Percentiles rank a stretch among this genome's conserved stretches.
Conservation (phyloP, 2,329 filamentous ascomycete species). For the Ambrosiella cleistominuta region DNA sequence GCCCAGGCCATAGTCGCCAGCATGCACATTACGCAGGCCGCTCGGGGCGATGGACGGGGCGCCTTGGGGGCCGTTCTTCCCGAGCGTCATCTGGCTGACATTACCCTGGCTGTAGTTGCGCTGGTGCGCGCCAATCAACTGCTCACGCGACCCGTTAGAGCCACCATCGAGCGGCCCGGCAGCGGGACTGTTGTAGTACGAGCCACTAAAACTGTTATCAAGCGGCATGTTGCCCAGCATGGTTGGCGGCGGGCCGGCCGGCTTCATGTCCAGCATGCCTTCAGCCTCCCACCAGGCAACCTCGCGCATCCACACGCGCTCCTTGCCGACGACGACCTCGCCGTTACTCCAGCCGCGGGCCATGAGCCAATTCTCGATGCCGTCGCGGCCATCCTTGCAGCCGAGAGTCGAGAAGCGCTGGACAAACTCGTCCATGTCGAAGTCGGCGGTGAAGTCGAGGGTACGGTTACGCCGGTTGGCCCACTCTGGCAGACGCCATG, state of each 20-base stretch:
- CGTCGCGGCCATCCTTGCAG: slow-evolving; percentile 77
- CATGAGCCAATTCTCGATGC: slow-evolving; percentile 83
- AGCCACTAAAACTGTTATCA: slow-evolving; percentile 55
- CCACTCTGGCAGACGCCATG: slow-evolving; percentile 93
- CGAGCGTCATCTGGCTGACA: slow-evolving; percentile 34
- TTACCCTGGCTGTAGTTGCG: slow-evolving; percentile 40
- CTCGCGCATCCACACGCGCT: slow-evolving; percentile 92
- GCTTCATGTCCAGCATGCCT: slow-evolving; percentile 81
- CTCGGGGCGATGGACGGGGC: slow-evolving; percentile 44
- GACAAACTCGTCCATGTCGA: slow-evolving; percentile 82
- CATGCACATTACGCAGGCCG: slow-evolving; percentile 36
- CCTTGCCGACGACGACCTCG: slow-evolving; percentile 76
- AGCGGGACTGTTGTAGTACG: slow-evolving; percentile 51
- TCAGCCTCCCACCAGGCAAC: slow-evolving; percentile 95
- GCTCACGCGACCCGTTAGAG: slow-evolving; percentile 52
- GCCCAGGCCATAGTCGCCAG: slow-evolving; percentile 80
- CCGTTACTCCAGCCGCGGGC: slow-evolving; percentile 97
- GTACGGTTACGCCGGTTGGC: slow-evolving; percentile 80
- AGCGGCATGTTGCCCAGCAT: slow-evolving; percentile 16
- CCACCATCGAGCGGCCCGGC: slow-evolving; percentile 34
- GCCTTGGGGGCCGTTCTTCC: slow-evolving; percentile 19
- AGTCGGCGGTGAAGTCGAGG: slow-evolving; percentile 91
- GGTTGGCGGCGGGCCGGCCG: slow-evolving; percentile 28
- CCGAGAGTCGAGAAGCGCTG: slow-evolving; percentile 68
- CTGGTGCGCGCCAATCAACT: slow-evolving; percentile 40